Evolutionary conservation across 2,329 filamentous ascomycete genomes (phyloP).

Genomic region (Ophiognomonia clavigignenti-juglandacearum): DNA sequence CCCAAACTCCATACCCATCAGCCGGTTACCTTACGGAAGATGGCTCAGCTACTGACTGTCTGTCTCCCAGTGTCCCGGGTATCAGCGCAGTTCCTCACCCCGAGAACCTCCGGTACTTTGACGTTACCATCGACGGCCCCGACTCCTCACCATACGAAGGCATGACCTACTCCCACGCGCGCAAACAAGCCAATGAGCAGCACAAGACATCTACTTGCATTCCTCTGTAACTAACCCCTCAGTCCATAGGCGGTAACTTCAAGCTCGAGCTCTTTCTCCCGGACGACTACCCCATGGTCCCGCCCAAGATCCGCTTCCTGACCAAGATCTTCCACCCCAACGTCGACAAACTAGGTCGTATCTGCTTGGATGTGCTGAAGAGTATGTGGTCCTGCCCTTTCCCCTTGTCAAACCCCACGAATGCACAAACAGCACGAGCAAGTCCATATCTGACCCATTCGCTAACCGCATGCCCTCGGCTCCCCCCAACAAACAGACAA

Average conservation of each 20-base stretch:
- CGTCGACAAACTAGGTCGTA: slow-evolving; percentile 94
- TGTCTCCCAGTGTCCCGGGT: slow-evolving; percentile 70
- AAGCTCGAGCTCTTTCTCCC: slow-evolving; percentile 96
- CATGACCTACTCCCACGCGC: slow-evolving; percentile 32
- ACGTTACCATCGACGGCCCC: slow-evolving; percentile 92
- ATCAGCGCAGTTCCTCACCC: slow-evolving; percentile 95
- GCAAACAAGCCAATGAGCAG: neutral
- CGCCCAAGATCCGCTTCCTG: slow-evolving; percentile 95
- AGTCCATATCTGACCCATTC: slow-evolving; percentile 12
- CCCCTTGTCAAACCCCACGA: neutral
- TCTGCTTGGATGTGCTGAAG: slow-evolving; percentile 95
- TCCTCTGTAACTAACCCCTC: neutral
- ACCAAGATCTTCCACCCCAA: slow-evolving; percentile 99
- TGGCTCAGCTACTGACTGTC: no score
- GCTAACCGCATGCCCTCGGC: no score
- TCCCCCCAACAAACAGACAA: slow-evolving; percentile 59
- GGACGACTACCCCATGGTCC: slow-evolving; percentile 98
- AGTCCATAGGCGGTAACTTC: slow-evolving; percentile 70
- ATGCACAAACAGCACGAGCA: neutral
- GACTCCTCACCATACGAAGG: slow-evolving; percentile 93
- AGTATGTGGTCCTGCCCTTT: slow-evolving; percentile 55
- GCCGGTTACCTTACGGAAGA: no score
- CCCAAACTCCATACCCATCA: no score
- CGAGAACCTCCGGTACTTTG: slow-evolving; percentile 96
- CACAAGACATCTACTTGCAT: neutral